Base-by-base conservation (phyloP, 768 basidiomycete species). In the Cystoderma amianthinum region DNA sequence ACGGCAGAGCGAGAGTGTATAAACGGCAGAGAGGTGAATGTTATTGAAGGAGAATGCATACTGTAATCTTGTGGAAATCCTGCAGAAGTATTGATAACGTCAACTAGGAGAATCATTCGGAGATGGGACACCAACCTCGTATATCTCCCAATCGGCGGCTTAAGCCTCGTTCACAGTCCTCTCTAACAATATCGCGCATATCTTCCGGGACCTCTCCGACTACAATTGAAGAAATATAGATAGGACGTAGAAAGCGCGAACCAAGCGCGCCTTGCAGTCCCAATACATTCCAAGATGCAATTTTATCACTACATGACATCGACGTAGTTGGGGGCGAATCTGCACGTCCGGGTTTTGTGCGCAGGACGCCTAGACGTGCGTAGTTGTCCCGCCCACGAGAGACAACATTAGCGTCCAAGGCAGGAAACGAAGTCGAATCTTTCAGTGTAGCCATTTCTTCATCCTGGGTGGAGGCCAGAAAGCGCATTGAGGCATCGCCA, bases 261-360 rank as follows among this genome's bases (percentile, higher is more conserved):
- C 76, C 75, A 36, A 96, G 64, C 1, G 87, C 83, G 2, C 95
- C 94, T 54, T 95, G 91, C 18, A 95, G 68, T 0, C 94, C 94
- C 3, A 91, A 65, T 0, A 84, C 74, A 41, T 72, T 79, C 92
- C 93, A 98, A 3, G 74, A 63, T 0, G 91, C 90, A 32, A 98
- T 83, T 61, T 98, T 98, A 58, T 98, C 94, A 49, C 86, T 90
- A 62, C 94, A 98, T 0, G 92, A 90, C 82, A 96, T 88, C 52
- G 76, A 89, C 0, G 76, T 57, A 1, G 94, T 90, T 0, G 80
- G 80, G 0, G 82, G 82, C 0, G 92, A 84, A 55, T 98, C 94
- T 0, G 89, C 85, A 39, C 94, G 79, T 2, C 92, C 95, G 4
- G 94, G 94, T 55, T 97, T 98, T 1, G 95, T 96, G 22, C 94